Evolutionary conservation across 495 filamentous ascomycete genomes (phyloP), one percentile per base, ranked within the genome.

Genomic region (Penicillium robsamsonii): DNA sequence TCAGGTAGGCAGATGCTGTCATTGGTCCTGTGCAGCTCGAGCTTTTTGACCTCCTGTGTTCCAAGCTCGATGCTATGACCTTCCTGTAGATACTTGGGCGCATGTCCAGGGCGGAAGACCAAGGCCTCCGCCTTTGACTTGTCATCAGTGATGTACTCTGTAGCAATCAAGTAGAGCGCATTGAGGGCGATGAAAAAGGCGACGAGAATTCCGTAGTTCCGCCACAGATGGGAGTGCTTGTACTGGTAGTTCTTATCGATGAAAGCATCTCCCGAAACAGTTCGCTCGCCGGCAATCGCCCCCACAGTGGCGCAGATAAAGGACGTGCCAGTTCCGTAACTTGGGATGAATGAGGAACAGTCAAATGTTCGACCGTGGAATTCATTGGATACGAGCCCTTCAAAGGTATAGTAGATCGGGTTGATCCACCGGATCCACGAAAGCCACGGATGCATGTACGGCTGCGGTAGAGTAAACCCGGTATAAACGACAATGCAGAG

Each of bases 201-300:
- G 53, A 81, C 70, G 4, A 88, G 72, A 55, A 90, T 81, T 2
- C 84, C 86, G 48, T 82, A 72, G 50, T 88, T 87, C 6, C 84
- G 67, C 85, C 85, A 89, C 1, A 86, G 56, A 56, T 88, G 81
- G 0, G 67, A 69, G 44, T 78, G 73, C 1, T 64, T 65, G 57
- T 87, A 87, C 0, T 62, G 55, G 57, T 78, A 87, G 33, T 78
- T 79, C 8, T 69, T 56, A n/a, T 74, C 51, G 31, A 85, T 78
- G 59, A 79, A 86, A 6, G 65, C 62, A 42, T 75, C 76, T 2
- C 84, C 81, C 25, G 57, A 67, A 3, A 87, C 82, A 46, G 55
- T 54, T 0, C 65, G 55, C 18, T 72, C 62, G 5, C 83, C 84
- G 1, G 79, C 75, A 9, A 64, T 64, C 10, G 81, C 77, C 20